Evolutionary conservation across 148 eudicot species (phyloP), one percentile per base, ranked within the genome.

Genomic region (Dianthus caryophyllus): DNA sequence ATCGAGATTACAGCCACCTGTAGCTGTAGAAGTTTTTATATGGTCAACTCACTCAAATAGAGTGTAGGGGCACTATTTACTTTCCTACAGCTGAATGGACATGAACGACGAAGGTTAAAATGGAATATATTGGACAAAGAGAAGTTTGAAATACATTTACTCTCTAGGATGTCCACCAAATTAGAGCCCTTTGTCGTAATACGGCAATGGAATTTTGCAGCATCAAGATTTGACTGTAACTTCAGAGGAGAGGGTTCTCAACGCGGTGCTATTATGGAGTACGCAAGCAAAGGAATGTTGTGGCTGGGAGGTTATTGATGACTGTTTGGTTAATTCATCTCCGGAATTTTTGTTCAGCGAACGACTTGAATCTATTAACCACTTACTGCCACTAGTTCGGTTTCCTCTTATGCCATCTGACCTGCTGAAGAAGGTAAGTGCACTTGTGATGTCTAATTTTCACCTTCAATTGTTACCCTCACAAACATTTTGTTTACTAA

Each of bases 221-320:
- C 96, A 84, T 89, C 88, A 82, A 61, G 89, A 93, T 70, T 75
- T 93, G 89, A 85, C 95, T 16, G 95, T 93, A 52, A 93, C 95
- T 62, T 89, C 94, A 43, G 98, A 93, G 73, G 98, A 89, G 78
- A 83, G 84, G 78, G 88, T 93, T 69, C 84, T 93, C 63, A 89
- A 81, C 81, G 96, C 94, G 29, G 84, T 93, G 69, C 74, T 93
- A 50, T 50, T 82, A 47, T 93, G 96, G 96, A 71, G 91, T 74
- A 69, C 77, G 75, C 80, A 86, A 81, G 85, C 89, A 61, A 77
- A 82, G 67, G 89, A 83, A 66, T 73, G 73, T 27, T 61, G 64
- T 70, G 84, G 79, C 52, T 89, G 98, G 98, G 96, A 89, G 13
- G 75, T 68, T 71, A 75, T 93, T 69, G 87, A 89, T 69, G 77